Evolutionary conservation across 2,329 filamentous ascomycete species (phyloP).

Genomic region (Diaporthe ilicicola): DNA sequence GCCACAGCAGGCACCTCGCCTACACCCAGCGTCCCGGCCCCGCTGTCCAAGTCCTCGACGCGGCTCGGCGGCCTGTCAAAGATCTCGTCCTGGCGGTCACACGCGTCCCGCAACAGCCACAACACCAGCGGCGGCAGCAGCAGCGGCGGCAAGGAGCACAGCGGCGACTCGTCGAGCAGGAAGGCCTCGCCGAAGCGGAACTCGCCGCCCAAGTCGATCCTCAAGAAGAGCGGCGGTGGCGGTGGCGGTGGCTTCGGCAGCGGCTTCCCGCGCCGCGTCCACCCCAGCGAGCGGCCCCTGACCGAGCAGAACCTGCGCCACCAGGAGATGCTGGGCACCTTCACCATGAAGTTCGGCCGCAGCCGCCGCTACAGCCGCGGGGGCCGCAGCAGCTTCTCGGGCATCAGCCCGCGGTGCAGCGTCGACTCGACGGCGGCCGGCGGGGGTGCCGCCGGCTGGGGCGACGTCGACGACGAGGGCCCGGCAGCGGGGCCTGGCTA

Average conservation of each 20-base stretch:
- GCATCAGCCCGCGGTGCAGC: constrained; percentile 51
- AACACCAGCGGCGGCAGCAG: neutral
- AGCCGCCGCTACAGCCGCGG: constrained; percentile 32
- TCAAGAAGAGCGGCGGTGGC: neutral
- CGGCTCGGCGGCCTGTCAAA: constrained; percentile 17
- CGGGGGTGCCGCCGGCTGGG: neutral
- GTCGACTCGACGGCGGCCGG: neutral
- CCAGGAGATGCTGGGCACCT: constrained; percentile 56
- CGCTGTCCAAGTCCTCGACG: neutral
- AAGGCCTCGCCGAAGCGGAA: constrained; percentile 34
- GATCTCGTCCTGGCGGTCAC: constrained; percentile 25
- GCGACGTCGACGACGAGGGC: neutral
- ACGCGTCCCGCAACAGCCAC: neutral
- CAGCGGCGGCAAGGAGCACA: neutral
- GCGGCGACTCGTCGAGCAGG: constrained; percentile 33
- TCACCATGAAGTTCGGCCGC: constrained; percentile 56
- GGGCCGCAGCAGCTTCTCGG: constrained; percentile 37
- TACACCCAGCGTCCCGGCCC: constrained; percentile 15
- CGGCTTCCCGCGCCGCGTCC: constrained; percentile 36
- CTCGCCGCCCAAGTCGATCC: constrained; percentile 20
- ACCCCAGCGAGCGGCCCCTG: constrained; percentile 56
- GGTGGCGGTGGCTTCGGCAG: neutral
- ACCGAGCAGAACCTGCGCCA: constrained; percentile 55
- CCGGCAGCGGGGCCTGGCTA: neutral
- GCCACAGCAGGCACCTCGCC: neutral